phyloP scores from a whole-genome alignment of 1,284 basidiomycete genomes.

The Porogramme epimiltina region DNA sequence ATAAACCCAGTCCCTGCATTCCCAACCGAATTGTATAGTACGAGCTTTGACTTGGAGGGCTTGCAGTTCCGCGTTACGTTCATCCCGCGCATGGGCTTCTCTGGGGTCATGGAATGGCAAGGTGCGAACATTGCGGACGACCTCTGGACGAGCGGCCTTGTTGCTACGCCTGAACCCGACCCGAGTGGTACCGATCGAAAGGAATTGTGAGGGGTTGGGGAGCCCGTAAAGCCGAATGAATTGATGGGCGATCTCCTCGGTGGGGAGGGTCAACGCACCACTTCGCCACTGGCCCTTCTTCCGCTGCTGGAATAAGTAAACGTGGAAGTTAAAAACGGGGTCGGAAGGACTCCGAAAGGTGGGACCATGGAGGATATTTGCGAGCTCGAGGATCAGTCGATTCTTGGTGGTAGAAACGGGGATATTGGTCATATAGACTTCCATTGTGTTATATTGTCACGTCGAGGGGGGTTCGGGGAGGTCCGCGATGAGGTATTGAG shows the following conservation, averaged over 20 bases:
- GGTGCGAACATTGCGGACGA: slow-evolving; percentile 43
- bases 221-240: slow-evolving; percentile 51
- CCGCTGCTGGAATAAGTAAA: slow-evolving; percentile 29
- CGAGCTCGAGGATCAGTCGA: slow-evolving; percentile 41
- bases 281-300: slow-evolving; percentile 37
- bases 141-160: slow-evolving; percentile 31
- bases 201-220: slow-evolving; percentile 9
- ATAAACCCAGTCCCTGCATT: slow-evolving; percentile 52
- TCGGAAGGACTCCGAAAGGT: slow-evolving; percentile 36
- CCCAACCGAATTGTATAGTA: slow-evolving; percentile 54
- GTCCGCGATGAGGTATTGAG: too few relatives aligned
- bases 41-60: slow-evolving; percentile 32
- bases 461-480: too few relatives aligned
- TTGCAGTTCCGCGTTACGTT: slow-evolving; percentile 32
- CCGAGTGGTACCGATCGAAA: slow-evolving; percentile 33
- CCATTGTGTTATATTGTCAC: slow-evolving; percentile 24
- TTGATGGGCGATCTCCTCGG: slow-evolving; percentile 34
- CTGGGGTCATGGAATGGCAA: slow-evolving; percentile 50
- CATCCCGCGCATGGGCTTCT: slow-evolving; percentile 29
- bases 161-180: slow-evolving; percentile 44
- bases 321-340: slow-evolving; percentile 50
- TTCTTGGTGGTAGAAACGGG: slow-evolving; percentile 33
- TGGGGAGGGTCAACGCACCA: slow-evolving; percentile 53
- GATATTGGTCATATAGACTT: slow-evolving; percentile 40
- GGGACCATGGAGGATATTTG: slow-evolving; percentile 45